Conservation (phyloP, 192 early-diverging fungal genomes). For the Gonapodya prolifera region DNA sequence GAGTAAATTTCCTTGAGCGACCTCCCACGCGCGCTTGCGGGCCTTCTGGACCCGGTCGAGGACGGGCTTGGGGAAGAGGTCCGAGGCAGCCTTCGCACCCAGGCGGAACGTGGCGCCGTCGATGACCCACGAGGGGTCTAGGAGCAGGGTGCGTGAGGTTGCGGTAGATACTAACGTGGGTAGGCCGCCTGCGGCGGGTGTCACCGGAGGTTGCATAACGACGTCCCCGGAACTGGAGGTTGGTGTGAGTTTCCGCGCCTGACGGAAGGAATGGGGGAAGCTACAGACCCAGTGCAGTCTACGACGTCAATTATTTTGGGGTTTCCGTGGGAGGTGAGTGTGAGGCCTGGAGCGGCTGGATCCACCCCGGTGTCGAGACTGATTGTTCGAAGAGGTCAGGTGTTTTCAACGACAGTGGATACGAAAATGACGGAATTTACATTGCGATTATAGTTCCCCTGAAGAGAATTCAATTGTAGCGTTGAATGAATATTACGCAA, state of each 20-base stretch:
- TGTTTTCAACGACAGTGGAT: no score
- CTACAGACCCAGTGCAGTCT: conserved; percentile 86
- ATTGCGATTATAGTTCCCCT: background rate
- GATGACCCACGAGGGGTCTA: background rate
- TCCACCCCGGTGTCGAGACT: conserved; percentile 87
- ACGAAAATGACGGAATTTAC: no score
- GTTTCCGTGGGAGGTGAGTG: conserved; percentile 70
- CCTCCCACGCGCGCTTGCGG: conserved; percentile 24
- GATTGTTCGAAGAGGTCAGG: no score
- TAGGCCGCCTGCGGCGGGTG: conserved; percentile 12
- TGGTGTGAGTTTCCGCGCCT: background rate
- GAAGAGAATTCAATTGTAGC: background rate
- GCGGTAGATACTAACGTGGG: conserved; percentile 57
- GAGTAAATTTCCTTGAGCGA: conserved; percentile 19
- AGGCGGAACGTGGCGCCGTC: conserved; percentile 53
- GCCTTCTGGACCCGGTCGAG: conserved; percentile 26
- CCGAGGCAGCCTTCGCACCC: conserved; percentile 63
- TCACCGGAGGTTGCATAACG: background rate
- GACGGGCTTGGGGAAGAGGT: conserved; percentile 56
- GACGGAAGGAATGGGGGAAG: conserved; percentile 8
- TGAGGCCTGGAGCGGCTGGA: conserved; percentile 74
- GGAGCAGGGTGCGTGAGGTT: background rate
- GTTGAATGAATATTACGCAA: background rate
- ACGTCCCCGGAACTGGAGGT: conserved; percentile 31
- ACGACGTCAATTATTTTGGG: conserved; percentile 85